These are phyloP conservation scores for Cercophora scortea DNA, from an alignment of 495 filamentous ascomycete species.

Conservation along the genomic window DNA sequence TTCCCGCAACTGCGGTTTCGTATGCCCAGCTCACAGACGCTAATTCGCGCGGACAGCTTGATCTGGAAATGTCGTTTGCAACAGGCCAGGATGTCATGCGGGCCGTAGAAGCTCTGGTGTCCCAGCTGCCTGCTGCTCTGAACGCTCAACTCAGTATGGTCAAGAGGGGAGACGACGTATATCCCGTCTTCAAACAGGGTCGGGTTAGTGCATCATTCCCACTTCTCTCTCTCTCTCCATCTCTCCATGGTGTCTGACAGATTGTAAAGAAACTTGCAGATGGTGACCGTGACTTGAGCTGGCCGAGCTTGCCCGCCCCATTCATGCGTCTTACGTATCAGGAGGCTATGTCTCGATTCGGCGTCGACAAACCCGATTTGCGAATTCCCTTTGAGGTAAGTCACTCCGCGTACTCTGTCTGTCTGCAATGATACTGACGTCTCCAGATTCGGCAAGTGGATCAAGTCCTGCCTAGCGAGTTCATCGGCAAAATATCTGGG, in stretches of 20 bases:
- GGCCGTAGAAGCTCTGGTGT: conserved; percentile 57
- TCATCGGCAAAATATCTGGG: conserved; percentile 63
- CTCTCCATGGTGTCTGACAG: no score
- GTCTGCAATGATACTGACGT: conserved; percentile 8
- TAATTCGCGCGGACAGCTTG: conserved; percentile 48
- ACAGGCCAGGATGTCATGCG: conserved; percentile 66
- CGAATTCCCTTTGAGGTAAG: conserved; percentile 47
- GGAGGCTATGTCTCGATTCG: conserved; percentile 71
- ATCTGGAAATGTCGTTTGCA: conserved; percentile 87
- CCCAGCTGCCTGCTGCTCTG: conserved; percentile 43
- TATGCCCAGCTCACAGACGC: neutral
- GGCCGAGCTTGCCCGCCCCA: conserved; percentile 7
- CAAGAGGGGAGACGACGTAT: conserved; percentile 10
- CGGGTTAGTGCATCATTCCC: neutral
- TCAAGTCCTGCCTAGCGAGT: conserved; percentile 53
- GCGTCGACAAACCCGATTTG: conserved; percentile 88
- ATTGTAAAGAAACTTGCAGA: neutral
- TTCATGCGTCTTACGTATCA: conserved; percentile 54
- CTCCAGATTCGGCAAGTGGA: conserved; percentile 57
- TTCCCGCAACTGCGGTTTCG: neutral
- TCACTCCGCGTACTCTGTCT: neutral
- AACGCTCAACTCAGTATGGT: conserved; percentile 27
- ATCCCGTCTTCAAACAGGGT: conserved; percentile 15
- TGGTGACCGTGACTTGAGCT: neutral
- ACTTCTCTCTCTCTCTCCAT: no score